Percentiles rank a stretch among this genome's conserved stretches.
Evolutionary conservation across 208 protist genomes (phyloP).

Genomic region (Leishmania major): DNA sequence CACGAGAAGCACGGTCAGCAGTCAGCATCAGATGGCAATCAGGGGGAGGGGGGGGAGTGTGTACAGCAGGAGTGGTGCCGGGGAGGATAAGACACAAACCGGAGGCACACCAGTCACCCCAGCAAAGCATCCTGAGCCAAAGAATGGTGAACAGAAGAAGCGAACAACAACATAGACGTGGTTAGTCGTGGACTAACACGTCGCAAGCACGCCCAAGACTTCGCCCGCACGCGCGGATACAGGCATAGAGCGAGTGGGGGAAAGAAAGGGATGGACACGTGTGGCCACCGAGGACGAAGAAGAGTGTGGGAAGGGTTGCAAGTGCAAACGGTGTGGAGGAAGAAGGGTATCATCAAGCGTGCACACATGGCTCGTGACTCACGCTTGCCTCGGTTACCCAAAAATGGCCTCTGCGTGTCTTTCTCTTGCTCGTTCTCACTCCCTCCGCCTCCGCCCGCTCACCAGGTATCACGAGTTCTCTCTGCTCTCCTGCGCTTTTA

Average conservation of each 20-base stretch:
- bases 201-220: background rate
- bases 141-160: background rate
- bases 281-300: background rate
- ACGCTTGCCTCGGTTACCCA: background rate
- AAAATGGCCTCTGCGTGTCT: background rate
- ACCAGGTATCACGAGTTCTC: background rate
- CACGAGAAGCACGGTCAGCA: background rate
- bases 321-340: background rate
- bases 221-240: background rate
- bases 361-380: background rate
- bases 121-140: background rate
- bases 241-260: background rate
- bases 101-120: background rate
- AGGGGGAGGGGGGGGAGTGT: background rate
- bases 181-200: no score
- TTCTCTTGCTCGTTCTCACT: background rate
- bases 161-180: background rate
- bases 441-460: background rate
- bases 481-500: background rate
- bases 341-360: background rate
- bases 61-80: background rate
- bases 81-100: background rate
- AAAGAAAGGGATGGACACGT: background rate
- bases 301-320: background rate
- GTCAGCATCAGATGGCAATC: background rate